Base-by-base conservation (phyloP, 345 rosid genomes). In the Brassica incana region DNA sequence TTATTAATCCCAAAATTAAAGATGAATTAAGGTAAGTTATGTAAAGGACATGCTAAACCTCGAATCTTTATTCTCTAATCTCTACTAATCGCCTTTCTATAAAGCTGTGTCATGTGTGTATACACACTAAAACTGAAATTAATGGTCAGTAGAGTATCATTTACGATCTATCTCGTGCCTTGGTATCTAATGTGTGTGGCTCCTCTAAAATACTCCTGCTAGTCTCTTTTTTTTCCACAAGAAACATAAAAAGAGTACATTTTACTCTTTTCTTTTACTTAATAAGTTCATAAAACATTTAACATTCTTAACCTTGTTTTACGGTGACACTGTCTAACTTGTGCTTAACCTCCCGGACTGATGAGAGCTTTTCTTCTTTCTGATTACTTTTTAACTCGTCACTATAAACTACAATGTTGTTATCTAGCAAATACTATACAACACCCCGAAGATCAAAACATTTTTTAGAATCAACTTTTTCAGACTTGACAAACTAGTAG, bases 21-120 rank as follows among this genome's bases (percentile, higher is more conserved):
- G 69, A 62, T 15, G 64, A 27, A 61, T 40, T n/a, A 0, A 72
- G 23, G 15, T 33, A 66, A 52, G 54, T 20, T 35, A 54, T 14
- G 72, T 65, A 27, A 20, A 20, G 40, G 27, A 75, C 9, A 76
- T 56, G 67, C 67, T 68, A 6, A 40, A 40, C 48, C 61, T 30
- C 61, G 48, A 68, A 76, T 59, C 61, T 76, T 10, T 30, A 12
- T 33, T 56, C 11, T 68, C 29, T 33, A 14, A 23, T 56, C 30
- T 58, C 32, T 27, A 36, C 6, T 54, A 66, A 25, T 27, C 36
- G 30, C 7, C 58, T 54, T 66, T 33, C 27, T 9, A 12, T 56
- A 56, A 66, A 75, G 78, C 5, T 67, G 66, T 35, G 11, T 10
- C n/a, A 36, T 27, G 58, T 52, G 58, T 50, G 58, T 48, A 43